phyloP scores from a whole-genome alignment of 2,329 filamentous ascomycete genomes.

The Diaporthe capsici region DNA sequence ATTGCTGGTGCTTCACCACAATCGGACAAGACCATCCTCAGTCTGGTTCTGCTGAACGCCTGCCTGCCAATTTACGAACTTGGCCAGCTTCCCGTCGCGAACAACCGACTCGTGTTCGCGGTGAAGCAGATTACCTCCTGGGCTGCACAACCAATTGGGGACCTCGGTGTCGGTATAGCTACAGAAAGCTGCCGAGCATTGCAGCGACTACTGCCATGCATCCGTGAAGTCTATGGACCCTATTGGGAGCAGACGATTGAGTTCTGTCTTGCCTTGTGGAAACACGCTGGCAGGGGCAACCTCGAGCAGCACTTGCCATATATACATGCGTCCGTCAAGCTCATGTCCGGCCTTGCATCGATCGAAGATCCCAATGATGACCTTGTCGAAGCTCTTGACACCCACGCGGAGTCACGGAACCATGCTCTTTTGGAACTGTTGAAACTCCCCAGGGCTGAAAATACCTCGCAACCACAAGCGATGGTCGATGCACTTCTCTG shows the following conservation, averaged over 20 bases:
- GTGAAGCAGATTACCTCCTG: conserved; percentile 83
- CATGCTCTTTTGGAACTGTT: conserved; percentile 74
- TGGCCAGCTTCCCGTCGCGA: conserved; percentile 69
- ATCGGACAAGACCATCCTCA: conserved; percentile 60
- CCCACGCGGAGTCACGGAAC: conserved; percentile 69
- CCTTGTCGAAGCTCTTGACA: conserved; percentile 79
- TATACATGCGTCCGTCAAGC: conserved; percentile 79
- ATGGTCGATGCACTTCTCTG: conserved; percentile 83
- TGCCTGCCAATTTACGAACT: conserved; percentile 65
- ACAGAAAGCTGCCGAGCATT: conserved; percentile 70
- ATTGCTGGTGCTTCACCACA: conserved; percentile 63
- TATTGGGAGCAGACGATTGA: conserved; percentile 82
- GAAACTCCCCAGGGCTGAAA: conserved; percentile 60
- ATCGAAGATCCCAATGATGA: conserved; percentile 88
- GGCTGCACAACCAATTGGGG: conserved; percentile 63
- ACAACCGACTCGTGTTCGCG: conserved; percentile 84
- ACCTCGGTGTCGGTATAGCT: conserved; percentile 59
- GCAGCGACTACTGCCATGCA: conserved; percentile 75
- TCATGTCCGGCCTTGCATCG: conserved; percentile 74
- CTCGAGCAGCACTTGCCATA: conserved; percentile 70
- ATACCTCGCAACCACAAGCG: conserved; percentile 74
- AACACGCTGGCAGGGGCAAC: conserved; percentile 57
- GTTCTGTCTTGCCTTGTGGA: conserved; percentile 72
- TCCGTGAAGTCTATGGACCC: conserved; percentile 87
- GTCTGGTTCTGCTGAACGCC: conserved; percentile 68